Conservation (phyloP, 306 rosid species). For the Dryas octopetala region DNA sequence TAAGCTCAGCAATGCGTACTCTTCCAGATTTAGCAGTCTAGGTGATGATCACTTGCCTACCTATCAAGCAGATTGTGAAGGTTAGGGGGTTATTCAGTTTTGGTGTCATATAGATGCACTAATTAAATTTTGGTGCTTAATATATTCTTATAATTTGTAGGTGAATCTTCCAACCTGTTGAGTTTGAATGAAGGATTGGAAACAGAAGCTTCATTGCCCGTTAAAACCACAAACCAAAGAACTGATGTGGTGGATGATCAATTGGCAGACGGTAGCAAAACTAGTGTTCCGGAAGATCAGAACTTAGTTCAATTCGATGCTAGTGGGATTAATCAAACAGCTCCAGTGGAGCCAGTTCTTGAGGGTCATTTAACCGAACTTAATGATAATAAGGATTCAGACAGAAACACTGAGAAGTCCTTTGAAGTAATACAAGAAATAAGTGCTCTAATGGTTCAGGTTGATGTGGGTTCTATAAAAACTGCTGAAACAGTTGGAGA, state of each 20-base stretch:
- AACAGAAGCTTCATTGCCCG: slow-evolving; percentile 12
- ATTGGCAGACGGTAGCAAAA: slow-evolving; percentile 6
- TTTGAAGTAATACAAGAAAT: not conserved
- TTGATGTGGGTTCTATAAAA: not conserved
- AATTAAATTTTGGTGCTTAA: not conserved
- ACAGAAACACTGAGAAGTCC: not conserved
- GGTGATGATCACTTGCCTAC: not conserved
- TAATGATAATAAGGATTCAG: not conserved
- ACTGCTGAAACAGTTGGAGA: not conserved
- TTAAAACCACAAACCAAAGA: not conserved
- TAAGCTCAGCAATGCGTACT: not conserved
- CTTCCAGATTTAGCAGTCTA: not conserved
- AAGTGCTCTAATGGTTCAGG: not conserved
- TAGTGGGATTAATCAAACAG: not conserved
- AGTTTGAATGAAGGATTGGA: not conserved
- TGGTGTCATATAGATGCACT: not conserved
- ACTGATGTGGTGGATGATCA: slow-evolving; percentile 8
- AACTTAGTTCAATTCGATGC: slow-evolving; percentile 13
- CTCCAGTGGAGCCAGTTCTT: not conserved
- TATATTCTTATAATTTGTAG: slow-evolving; percentile 1
- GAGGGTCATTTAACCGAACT: slow-evolving; percentile 1
- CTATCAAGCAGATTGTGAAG: not conserved
- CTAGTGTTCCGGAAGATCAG: slow-evolving; percentile 6
- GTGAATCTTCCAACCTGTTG: slow-evolving; percentile 16
- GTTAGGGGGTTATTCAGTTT: not conserved